phyloP scores from a whole-genome alignment of 306 rosid species.

The Fagus crenata region DNA sequence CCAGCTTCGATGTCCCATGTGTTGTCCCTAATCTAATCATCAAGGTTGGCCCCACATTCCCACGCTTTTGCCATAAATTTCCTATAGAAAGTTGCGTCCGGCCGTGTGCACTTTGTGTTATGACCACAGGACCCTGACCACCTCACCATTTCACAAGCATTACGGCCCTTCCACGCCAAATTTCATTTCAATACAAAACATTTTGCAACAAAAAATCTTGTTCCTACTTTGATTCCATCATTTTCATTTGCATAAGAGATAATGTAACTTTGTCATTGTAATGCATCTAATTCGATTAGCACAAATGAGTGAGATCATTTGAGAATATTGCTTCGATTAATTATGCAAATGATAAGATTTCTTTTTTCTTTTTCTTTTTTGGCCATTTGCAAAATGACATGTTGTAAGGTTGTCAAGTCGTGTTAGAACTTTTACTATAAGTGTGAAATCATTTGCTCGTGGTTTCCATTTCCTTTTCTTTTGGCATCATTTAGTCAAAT shows the following conservation, averaged over 20 bases:
- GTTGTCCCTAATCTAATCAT: constrained; percentile 47
- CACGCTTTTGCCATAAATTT: constrained; percentile 43
- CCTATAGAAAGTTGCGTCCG: not conserved
- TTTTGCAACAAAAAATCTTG: not conserved
- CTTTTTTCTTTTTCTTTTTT: too few species aligned
- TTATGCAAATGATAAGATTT: too few species aligned
- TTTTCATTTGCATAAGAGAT: too few species aligned
- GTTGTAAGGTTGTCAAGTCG: too few species aligned
- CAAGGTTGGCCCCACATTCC: constrained; percentile 36
- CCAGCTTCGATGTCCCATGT: constrained; percentile 31
- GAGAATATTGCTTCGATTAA: too few species aligned
- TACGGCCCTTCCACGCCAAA: not conserved
- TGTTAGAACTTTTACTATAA: not conserved
- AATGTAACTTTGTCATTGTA: too few species aligned
- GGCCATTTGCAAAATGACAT: too few species aligned
- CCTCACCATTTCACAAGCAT: not conserved
- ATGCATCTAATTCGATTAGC: too few species aligned
- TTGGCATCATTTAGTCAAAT: not conserved
- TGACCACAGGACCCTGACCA: not conserved
- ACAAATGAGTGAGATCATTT: too few species aligned
- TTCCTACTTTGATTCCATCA: too few species aligned
- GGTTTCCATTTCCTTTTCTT: not conserved
- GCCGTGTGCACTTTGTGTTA: constrained; percentile 6
- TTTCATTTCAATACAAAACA: not conserved
- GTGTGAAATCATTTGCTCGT: constrained; percentile 1